Evolutionary conservation across 257 asterid genomes (phyloP).

Genomic region (Ajuga chamaepitys): DNA sequence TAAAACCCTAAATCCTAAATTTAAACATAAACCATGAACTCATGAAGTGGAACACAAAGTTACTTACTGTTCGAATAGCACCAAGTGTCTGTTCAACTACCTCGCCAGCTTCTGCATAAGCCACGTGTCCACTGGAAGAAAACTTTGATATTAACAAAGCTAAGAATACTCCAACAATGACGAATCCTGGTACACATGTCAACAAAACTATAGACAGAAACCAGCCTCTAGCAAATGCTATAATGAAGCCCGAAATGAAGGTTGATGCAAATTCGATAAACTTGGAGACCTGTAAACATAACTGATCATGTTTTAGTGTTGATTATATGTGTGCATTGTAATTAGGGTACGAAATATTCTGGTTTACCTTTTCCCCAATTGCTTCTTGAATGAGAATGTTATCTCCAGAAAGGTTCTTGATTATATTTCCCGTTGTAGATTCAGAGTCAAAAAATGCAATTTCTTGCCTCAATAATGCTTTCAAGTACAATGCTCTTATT

Average conservation of each 20-base stretch:
- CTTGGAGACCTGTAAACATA: slow-evolving; percentile 36
- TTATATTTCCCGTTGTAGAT: slow-evolving; percentile 57
- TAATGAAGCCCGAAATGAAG: slow-evolving; percentile 34
- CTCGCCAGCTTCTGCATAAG: slow-evolving; percentile 72
- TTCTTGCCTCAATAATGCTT: slow-evolving; percentile 54
- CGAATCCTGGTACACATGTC: slow-evolving; percentile 36
- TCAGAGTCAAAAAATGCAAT: slow-evolving; percentile 59
- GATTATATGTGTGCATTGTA: too few species aligned
- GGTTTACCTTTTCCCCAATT: slow-evolving; percentile 66
- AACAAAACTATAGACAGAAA: slow-evolving; percentile 29
- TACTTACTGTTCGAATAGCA: slow-evolving; percentile 49
- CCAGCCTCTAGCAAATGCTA: slow-evolving; percentile 52
- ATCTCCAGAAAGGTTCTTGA: slow-evolving; percentile 62
- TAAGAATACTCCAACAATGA: slow-evolving; percentile 31
- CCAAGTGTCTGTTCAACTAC: slow-evolving; percentile 59
- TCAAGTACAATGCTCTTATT: slow-evolving; percentile 48
- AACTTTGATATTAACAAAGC: slow-evolving; percentile 38
- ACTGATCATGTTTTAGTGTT: not conserved
- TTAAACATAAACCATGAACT: too few species aligned
- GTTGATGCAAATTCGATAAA: slow-evolving; percentile 34
- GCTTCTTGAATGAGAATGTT: slow-evolving; percentile 77
- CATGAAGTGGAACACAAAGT: too few species aligned
- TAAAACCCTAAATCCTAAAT: too few species aligned
- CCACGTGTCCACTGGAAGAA: slow-evolving; percentile 47
- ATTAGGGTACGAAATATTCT: too few species aligned